These are phyloP conservation scores for Debaryomyces tyrocola DNA, from an alignment of 805 yeast species.

Conservation along the genomic window DNA sequence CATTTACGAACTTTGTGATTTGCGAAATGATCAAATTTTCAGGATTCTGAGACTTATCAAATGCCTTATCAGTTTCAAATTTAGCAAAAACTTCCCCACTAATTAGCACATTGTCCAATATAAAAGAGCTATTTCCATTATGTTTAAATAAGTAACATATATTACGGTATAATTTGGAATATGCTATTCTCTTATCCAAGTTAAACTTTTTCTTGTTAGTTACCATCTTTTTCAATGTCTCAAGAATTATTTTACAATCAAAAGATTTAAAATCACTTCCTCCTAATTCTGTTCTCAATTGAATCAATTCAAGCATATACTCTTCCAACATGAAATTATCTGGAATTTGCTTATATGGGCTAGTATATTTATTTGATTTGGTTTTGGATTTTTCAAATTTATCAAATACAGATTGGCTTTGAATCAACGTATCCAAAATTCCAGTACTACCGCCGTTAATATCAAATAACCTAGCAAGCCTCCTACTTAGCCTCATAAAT, in stretches of 20 bases:
- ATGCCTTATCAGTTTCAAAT: constrained; percentile 18
- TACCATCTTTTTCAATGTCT: constrained; percentile 14
- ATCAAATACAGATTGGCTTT: constrained; percentile 50
- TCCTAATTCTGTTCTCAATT: constrained; percentile 19
- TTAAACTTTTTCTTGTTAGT: constrained; percentile 12
- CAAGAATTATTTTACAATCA: constrained; percentile 12
- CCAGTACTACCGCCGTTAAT: constrained; percentile 61
- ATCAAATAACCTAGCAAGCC: constrained; percentile 30
- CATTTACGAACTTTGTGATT: constrained; percentile 11
- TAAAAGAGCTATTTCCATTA: constrained; percentile 30
- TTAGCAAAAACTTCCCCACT: constrained; percentile 27
- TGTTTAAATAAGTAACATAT: constrained; percentile 31
- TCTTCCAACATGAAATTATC: constrained; percentile 34
- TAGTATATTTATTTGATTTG: neutral
- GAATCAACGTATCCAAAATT: constrained; percentile 55
- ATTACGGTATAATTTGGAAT: constrained; percentile 29
- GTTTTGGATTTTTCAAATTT: constrained; percentile 30
- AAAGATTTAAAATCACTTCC: constrained; percentile 16
- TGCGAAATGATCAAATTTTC: constrained; percentile 13
- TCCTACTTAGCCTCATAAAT: constrained; percentile 15
- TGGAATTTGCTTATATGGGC: constrained; percentile 29
- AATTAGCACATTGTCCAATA: constrained; percentile 34
- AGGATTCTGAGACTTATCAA: constrained; percentile 3
- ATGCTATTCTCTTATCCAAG: constrained; percentile 17
- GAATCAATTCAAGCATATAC: constrained; percentile 27